Base-by-base conservation (phyloP, 441 rosid species). In the Populus hybrid region DNA sequence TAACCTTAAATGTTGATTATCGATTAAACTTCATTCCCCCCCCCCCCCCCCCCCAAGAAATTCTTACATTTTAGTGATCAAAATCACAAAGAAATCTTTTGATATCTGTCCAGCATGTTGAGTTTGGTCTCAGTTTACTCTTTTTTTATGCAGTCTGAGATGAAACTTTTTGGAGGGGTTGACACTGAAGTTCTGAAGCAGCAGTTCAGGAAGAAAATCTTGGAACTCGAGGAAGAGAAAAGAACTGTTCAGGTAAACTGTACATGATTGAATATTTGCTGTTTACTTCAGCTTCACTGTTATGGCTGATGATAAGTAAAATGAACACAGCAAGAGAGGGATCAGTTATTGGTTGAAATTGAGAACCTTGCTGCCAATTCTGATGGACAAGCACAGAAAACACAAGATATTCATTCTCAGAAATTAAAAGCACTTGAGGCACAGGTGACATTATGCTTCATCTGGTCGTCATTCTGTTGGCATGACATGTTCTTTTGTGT, bases 141-240 rank as follows among this genome's bases (percentile, higher is more conserved):
- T 9, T 59, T 57, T 77, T 76, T 64, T 84, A 76, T 84, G 85
- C 96, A 96, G 98, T 90, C 97, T 9, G 97, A 94, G 81, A 96
- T 96, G 98, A 91, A 94, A 87, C 95, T 89, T 68, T 83, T 94
- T 83, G 95, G 95, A 76, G 94, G 93, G 67, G 83, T 80, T 82
- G 94, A 92, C 80, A 81, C 91, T 57, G 79, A 84, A 79, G 93
- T 91, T 16, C 92, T 96, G 70, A 94, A 94, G 91, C 98, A 89
- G 80, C 99, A 93, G 80, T 96, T 93, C 76, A 97, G 98, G 77
- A 94, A 91, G 92, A 96, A 96, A 86, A 87, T 96, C 76, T 88
- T 87, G 50, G 99, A 94, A 82, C 77, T 96, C 68, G 98, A 96
- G 82, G 98, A 93, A 76, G 98, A 94, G 84, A 96, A 96, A 81